A percentile compares a stretch with the other conserved stretches of the same genome.
Conservation (phyloP, 2,329 filamentous ascomycete species). For the Clonostachys chloroleuca region DNA sequence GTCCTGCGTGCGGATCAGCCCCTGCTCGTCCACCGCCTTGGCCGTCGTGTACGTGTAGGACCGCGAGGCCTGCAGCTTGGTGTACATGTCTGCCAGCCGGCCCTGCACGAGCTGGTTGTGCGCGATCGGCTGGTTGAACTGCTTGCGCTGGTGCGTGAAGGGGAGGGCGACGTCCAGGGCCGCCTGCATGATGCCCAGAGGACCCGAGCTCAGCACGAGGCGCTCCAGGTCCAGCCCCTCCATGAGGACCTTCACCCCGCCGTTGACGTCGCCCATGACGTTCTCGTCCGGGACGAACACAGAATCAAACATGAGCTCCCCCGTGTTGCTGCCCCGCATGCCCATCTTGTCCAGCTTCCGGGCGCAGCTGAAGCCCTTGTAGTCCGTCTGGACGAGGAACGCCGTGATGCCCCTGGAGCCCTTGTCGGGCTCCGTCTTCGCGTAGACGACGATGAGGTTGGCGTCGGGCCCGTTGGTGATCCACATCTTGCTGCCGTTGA, state of each 20-base stretch:
- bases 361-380: constrained; percentile 73
- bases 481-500: constrained; percentile 98
- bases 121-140: constrained; percentile 83
- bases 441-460: constrained; percentile 92
- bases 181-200: constrained; percentile 92
- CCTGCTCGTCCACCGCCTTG: constrained; percentile 70
- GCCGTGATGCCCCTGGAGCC: constrained; percentile 91
- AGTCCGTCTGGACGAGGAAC: constrained; percentile 74
- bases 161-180: constrained; percentile 81
- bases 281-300: constrained; percentile 86
- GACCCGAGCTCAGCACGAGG: constrained; percentile 85
- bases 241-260: constrained; percentile 89
- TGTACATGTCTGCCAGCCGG: constrained; percentile 96
- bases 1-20: constrained; percentile 76
- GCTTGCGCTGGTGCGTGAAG: constrained; percentile 82
- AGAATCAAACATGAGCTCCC: constrained; percentile 85
- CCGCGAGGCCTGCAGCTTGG: constrained; percentile 78
- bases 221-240: constrained; percentile 92
- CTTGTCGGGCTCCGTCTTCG: constrained; percentile 79
- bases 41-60: constrained; percentile 88
- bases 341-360: constrained; percentile 96
- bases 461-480: constrained; percentile 98
- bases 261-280: constrained; percentile 74
- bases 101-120: constrained; percentile 93
- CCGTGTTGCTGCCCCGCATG: constrained; percentile 96